These are phyloP conservation scores for Neocatenulostroma microsporum DNA, from an alignment of 2,329 filamentous ascomycete species.

Conservation along the genomic window DNA sequence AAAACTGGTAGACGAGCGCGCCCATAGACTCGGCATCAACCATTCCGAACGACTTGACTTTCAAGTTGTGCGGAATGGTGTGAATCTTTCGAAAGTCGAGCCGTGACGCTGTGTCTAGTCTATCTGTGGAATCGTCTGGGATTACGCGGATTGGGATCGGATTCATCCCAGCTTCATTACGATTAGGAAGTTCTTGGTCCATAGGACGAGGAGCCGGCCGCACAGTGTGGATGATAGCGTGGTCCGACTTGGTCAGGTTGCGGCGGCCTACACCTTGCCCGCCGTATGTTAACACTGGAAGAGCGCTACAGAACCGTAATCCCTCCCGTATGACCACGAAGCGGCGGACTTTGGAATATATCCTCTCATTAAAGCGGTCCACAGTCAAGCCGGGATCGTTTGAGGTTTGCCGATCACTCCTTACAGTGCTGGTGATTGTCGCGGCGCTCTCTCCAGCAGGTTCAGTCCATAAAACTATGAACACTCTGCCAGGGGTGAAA, in stretches of 20 bases:
- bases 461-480: constrained; percentile 18
- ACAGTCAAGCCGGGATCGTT: background rate
- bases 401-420: constrained; percentile 2
- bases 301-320: constrained; percentile 11
- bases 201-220: constrained; percentile 1
- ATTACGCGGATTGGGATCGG: constrained; percentile 14
- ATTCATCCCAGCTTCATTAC: constrained; percentile 12
- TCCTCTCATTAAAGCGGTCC: constrained; percentile 9
- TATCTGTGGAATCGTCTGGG: constrained; percentile 3
- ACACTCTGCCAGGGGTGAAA: constrained; percentile 15
- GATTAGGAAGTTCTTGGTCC: constrained; percentile 5
- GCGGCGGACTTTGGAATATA: constrained; percentile 19
- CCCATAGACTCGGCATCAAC: constrained; percentile 11
- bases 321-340: constrained; percentile 21
- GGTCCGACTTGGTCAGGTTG: constrained; percentile 16
- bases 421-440: constrained; percentile 3
- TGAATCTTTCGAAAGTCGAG: constrained; percentile 15
- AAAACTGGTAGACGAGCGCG: constrained; percentile 4
- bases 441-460: constrained; percentile 12
- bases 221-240: constrained; percentile 22
- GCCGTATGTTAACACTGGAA: constrained; percentile 21
- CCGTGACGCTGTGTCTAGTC: constrained; percentile 12
- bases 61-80: constrained; percentile 21
- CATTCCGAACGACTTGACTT: constrained; percentile 15
- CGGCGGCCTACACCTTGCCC: constrained; percentile 15